Conservation (phyloP, 441 rosid genomes). For the Gossypium schwendimanii region DNA sequence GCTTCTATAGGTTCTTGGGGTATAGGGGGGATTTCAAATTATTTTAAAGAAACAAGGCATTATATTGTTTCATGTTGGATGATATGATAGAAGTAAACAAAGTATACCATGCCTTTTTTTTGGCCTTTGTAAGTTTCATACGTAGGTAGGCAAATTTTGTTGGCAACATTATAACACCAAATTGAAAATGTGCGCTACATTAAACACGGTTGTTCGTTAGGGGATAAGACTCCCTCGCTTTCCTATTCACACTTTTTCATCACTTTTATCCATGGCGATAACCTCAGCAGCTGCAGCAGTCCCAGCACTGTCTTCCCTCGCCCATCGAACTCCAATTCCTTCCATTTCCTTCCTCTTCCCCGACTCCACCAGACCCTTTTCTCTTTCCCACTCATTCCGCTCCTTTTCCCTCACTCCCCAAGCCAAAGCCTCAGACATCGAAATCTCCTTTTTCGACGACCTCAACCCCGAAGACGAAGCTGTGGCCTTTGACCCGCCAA, state of each 20-base stretch:
- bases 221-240: slow-evolving; percentile 22
- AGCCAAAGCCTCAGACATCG: slow-evolving; percentile 19
- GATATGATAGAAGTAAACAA: too few relatives aligned
- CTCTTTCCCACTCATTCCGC: slow-evolving; percentile 18
- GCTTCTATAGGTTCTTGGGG: not conserved
- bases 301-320: slow-evolving; percentile 25
- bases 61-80: not conserved
- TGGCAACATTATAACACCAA: not conserved
- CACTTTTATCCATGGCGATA: slow-evolving; percentile 12
- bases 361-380: slow-evolving; percentile 18
- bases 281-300: slow-evolving; percentile 17
- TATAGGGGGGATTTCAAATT: not conserved
- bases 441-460: slow-evolving; percentile 39
- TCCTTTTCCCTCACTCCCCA: slow-evolving; percentile 20
- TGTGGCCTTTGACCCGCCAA: slow-evolving; percentile 54
- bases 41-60: not conserved
- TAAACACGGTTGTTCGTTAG: not conserved
- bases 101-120: too few relatives aligned
- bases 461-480: slow-evolving; percentile 32
- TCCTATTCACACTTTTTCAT: not conserved
- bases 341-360: slow-evolving; percentile 7
- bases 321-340: slow-evolving; percentile 16
- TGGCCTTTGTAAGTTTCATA: too few relatives aligned
- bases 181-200: not conserved
- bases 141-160: too few relatives aligned